phyloP scores from a whole-genome alignment of 2,329 filamentous ascomycete species.

The Monosporascus sp. region DNA sequence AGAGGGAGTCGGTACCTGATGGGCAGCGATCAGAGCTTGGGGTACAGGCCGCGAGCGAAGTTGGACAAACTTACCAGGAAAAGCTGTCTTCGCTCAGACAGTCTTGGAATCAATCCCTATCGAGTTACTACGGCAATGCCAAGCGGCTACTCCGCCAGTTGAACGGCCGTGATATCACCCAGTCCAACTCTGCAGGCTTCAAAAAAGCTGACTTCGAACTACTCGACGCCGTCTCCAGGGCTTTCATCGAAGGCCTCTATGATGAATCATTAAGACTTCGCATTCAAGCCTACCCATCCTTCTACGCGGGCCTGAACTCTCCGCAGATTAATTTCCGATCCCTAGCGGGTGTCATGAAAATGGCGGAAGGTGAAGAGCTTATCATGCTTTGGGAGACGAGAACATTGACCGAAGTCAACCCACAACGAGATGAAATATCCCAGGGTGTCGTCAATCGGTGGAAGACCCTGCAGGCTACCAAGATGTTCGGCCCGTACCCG shows the following conservation, averaged over 20 bases:
- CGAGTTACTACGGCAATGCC: conserved; percentile 41
- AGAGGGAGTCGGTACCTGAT: neutral
- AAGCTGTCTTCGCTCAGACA: conserved; percentile 34
- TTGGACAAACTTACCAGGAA: conserved; percentile 6
- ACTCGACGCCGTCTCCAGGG: conserved; percentile 45
- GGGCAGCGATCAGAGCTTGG: conserved; percentile 6
- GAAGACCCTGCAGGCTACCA: conserved; percentile 36
- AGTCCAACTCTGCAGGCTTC: conserved; percentile 40
- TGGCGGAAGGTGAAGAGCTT: conserved; percentile 52
- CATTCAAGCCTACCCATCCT: conserved; percentile 41
- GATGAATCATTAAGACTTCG: conserved; percentile 40
- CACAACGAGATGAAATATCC: conserved; percentile 31
- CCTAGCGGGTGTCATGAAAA: conserved; percentile 46
- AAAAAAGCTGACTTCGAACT: conserved; percentile 38
- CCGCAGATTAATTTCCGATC: conserved; percentile 35
- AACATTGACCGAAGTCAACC: conserved; percentile 28
- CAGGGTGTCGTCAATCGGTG: conserved; percentile 36
- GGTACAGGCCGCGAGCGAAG: neutral
- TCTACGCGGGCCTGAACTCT: conserved; percentile 29
- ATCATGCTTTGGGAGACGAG: conserved; percentile 39
- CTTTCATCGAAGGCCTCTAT: conserved; percentile 49
- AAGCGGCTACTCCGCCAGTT: conserved; percentile 45
- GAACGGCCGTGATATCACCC: conserved; percentile 44
- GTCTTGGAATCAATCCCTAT: conserved; percentile 32
- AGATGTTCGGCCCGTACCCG: conserved; percentile 39